Evolutionary conservation across 2,329 filamentous ascomycete genomes (phyloP), one percentile per base, ranked within the genome.

Genomic region (Ceratocystiopsis minuta): DNA sequence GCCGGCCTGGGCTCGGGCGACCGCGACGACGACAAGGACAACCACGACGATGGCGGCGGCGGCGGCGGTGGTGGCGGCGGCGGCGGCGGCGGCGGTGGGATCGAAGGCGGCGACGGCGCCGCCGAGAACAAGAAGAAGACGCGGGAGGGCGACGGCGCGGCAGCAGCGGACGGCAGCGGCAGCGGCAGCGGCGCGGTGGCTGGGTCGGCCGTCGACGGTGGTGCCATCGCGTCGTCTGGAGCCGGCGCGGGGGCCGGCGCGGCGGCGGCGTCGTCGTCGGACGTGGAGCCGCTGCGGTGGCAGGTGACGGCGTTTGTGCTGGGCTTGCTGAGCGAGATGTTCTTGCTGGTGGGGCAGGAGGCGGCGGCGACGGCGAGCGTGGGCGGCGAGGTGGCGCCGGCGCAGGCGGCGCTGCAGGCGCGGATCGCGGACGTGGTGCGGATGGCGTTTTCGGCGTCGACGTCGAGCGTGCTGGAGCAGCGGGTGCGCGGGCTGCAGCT

Each of bases 391-490:
- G 39, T 42, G 10, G 86, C 86, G 6, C 66, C 72, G 3, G 83
- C 86, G 5, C 81, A 92, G 54, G 60, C 71, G 37, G 83, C 80
- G 5, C 63, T 98, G 20, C 87, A 98, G 57, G 72, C 74, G 46
- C 80, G 76, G 53, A 75, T 98, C 43, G 87, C 84, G 3, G 90
- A 98, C 57, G 83, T 98, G 18, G 85, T 98, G 44, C 78, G 86
- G 40, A 94, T 96, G 70, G 88, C 90, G 0, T 98, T 98, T 59
- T 95, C 90, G 12, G 90, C 90, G 0, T 96, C 88, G 1, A 98
- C 90, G 1, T 88, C 88, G 2, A 84, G 82, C 49, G 87, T 98
- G 1, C 72, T 94, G 18, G 82, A 93, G 53, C 69, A 98, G 45
- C 74, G 90, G 20, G 79, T 98, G 34, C 85, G 86, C 67, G 90